Evolutionary conservation across 2,329 filamentous ascomycete genomes (phyloP), one percentile per base, ranked within the genome.

Genomic region (Macroventuria anomochaeta): DNA sequence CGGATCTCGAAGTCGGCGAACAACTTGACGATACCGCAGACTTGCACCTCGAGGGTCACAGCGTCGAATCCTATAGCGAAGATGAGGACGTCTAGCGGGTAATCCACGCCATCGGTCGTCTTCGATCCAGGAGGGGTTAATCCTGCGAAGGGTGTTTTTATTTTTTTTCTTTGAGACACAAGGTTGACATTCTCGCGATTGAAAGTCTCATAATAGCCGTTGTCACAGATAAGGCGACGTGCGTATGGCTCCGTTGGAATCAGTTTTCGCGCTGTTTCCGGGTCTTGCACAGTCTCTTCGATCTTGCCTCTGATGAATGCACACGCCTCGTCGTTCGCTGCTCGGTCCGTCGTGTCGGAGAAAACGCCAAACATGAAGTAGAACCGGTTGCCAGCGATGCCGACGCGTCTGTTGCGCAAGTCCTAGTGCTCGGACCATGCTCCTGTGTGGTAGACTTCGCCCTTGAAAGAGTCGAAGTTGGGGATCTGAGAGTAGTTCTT

Each of bases 21-120:
- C n/a, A n/a, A n/a, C n/a, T n/a, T n/a, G n/a, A n/a, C n/a, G n/a
- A n/a, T n/a, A n/a, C n/a, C n/a, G n/a, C n/a, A n/a, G n/a, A n/a
- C n/a, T n/a, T n/a, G n/a, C n/a, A n/a, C n/a, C n/a, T n/a, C n/a
- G n/a, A n/a, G n/a, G n/a, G 42, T 46, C n/a, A 46, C 32, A 15
- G 42, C 42, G 13, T 46, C 42, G 17, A 36, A 46, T 7, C 42
- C 42, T 21, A 32, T 46, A 1, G 42, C 42, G 15, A 34, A 46
- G 25, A 46, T 46, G 2, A 46, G 23, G 32, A 46, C 32, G 10
- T 46, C 42, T 4, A 46, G 32, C 1, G 15, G 8, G 33, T 46
- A 23, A 15, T 46, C 42, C 10, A 5, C 12, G 12, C 38, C 15
- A 15, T 37, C 32, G 3, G 17, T 7, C 1, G 42, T 46, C 11